A percentile compares a stretch with the other conserved stretches of the same genome.
phyloP scores from a whole-genome alignment of 805 yeast genomes.

The Sugiyamaella smithiae region DNA sequence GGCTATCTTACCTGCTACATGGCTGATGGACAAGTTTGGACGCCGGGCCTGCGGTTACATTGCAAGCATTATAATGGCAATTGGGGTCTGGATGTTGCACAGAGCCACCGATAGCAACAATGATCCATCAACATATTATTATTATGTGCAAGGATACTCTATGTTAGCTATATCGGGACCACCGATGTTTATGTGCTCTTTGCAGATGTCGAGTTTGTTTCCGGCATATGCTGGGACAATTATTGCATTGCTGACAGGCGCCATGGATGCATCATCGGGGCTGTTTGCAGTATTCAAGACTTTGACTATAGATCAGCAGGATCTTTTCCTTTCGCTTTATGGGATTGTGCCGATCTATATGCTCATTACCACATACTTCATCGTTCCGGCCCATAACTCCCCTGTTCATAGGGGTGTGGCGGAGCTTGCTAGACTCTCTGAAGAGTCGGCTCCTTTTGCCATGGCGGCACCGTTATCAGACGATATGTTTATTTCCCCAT shows the following conservation, averaged over 20 bases:
- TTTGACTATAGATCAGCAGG: slow-evolving; percentile 44
- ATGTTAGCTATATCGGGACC: slow-evolving; percentile 89
- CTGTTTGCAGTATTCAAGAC: slow-evolving; percentile 73
- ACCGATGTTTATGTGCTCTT: slow-evolving; percentile 83
- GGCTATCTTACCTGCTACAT: slow-evolving; percentile 79
- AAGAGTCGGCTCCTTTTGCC: slow-evolving; percentile 4
- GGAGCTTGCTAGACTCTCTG: slow-evolving; percentile 33
- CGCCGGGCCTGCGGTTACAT: slow-evolving; percentile 75
- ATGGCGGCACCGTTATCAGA: slow-evolving; percentile 4
- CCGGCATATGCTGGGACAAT: slow-evolving; percentile 79
- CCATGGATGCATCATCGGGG: slow-evolving; percentile 91
- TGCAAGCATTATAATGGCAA: slow-evolving; percentile 54
- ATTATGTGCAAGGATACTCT: slow-evolving; percentile 71
- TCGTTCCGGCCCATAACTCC: slow-evolving; percentile 70
- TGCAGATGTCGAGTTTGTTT: slow-evolving; percentile 85
- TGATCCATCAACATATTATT: slow-evolving; percentile 56
- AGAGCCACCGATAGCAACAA: slow-evolving; percentile 35
- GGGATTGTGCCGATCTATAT: slow-evolving; percentile 77
- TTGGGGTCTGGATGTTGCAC: slow-evolving; percentile 53
- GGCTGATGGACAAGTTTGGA: slow-evolving; percentile 72
- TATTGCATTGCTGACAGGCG: slow-evolving; percentile 84
- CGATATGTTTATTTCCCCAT: not conserved
- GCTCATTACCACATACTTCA: slow-evolving; percentile 61
- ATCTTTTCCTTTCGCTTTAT: slow-evolving; percentile 63
- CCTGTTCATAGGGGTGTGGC: slow-evolving; percentile 58